Percentiles rank a stretch among this genome's conserved stretches.
Evolutionary conservation across 495 filamentous ascomycete species (phyloP).

Genomic region (Aspergillus carlsbadensis): DNA sequence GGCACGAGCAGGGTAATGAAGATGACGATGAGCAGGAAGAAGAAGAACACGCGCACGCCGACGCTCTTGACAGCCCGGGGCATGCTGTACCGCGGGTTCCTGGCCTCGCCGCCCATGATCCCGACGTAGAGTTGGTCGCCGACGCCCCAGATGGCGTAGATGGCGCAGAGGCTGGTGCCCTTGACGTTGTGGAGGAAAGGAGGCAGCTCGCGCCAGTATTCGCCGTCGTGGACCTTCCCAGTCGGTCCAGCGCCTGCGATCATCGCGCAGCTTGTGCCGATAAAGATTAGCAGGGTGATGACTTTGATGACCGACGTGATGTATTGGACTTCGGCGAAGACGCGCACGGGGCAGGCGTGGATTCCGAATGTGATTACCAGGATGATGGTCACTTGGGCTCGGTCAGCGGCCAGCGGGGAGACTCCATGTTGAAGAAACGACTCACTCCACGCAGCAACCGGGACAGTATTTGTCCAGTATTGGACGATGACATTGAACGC

Average conservation of each 20-base stretch:
- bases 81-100: constrained; percentile 18
- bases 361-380: constrained; percentile 23
- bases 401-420: constrained; percentile 18
- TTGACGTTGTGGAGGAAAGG: constrained; percentile 32
- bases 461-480: too few species aligned
- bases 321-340: constrained; percentile 34
- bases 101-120: constrained; percentile 7
- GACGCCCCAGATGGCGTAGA: constrained; percentile 23
- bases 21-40: too few species aligned
- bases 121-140: constrained; percentile 8
- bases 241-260: constrained; percentile 30
- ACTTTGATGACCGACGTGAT: constrained; percentile 31
- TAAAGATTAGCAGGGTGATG: constrained; percentile 29
- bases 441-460: too few species aligned
- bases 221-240: constrained; percentile 26
- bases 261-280: constrained; percentile 24
- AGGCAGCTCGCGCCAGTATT: constrained; percentile 23
- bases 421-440: constrained; percentile 14
- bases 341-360: constrained; percentile 23
- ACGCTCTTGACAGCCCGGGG: too few species aligned
- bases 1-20: too few species aligned
- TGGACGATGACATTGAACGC: too few species aligned
- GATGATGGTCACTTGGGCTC: constrained; percentile 27
- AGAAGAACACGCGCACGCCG: too few species aligned
- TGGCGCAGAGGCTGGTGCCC: constrained; percentile 11